Evolutionary conservation across 352 stramenopile species (phyloP).

Genomic region (Ochromonadaceae sp.): DNA sequence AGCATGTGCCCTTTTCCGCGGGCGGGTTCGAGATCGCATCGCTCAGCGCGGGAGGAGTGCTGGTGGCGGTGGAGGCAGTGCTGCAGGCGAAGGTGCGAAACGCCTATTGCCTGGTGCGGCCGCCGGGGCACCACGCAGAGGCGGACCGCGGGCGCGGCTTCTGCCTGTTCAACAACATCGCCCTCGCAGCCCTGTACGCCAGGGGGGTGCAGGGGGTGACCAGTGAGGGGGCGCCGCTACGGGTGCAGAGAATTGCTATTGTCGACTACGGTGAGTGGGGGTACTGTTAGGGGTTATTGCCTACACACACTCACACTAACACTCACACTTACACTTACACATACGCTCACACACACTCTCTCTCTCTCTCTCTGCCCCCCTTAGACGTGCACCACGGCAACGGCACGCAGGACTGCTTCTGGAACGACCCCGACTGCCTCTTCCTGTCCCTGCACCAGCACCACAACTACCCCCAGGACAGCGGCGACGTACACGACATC

Average conservation of each 20-base stretch:
- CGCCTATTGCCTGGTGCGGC: conserved; percentile 46
- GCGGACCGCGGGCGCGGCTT: conserved; percentile 29
- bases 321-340: conserved; percentile 2
- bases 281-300: too few species aligned
- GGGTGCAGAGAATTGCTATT: conserved; percentile 68
- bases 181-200: conserved; percentile 46
- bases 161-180: conserved; percentile 40
- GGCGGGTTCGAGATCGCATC: conserved; percentile 49
- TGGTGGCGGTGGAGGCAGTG: conserved; percentile 43
- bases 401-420: conserved; percentile 55
- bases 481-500: conserved; percentile 32
- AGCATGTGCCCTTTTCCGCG: conserved; percentile 49
- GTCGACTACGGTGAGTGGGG: conserved; percentile 62
- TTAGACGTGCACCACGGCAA: conserved; percentile 91
- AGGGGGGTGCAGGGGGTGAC: conserved; percentile 59
- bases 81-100: conserved; percentile 31
- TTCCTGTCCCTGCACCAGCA: conserved; percentile 57
- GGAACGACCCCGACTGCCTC: conserved; percentile 44
- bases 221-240: conserved; percentile 36
- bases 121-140: conserved; percentile 45
- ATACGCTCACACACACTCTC: conserved; percentile 17
- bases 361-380: conserved; percentile 11
- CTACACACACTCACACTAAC: not conserved
- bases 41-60: conserved; percentile 44
- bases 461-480: conserved; percentile 55